A percentile compares a stretch with the other conserved stretches of the same genome.
phyloP scores from a whole-genome alignment of 2,329 filamentous ascomycete genomes.

The Aspergillus aculeatus region DNA sequence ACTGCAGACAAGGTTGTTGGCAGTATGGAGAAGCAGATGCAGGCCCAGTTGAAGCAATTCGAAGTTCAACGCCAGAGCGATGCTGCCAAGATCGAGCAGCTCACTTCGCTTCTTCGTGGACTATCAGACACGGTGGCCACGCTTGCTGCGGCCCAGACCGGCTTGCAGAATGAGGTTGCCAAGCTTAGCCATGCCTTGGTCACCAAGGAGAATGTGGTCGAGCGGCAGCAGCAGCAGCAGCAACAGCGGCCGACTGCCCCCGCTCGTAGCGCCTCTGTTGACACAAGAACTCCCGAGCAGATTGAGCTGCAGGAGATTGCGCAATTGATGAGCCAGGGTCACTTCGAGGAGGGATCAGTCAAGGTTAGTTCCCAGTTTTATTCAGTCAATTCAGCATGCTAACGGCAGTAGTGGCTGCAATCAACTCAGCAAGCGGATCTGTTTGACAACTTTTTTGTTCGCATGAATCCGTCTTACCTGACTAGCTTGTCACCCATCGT shows the following conservation, averaged over 20 bases:
- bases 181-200: conserved; percentile 34
- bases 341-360: conserved; percentile 47
- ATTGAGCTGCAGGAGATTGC: conserved; percentile 44
- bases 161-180: conserved; percentile 43
- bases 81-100: conserved; percentile 59
- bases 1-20: conserved; percentile 66
- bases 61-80: conserved; percentile 55
- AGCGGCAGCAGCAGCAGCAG: conserved; percentile 9
- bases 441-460: conserved; percentile 63
- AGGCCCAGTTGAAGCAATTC: conserved; percentile 51
- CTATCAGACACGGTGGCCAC: conserved; percentile 54
- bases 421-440: conserved; percentile 58
- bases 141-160: conserved; percentile 44
- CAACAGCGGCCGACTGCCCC: conserved; percentile 17
- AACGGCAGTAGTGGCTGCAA: conserved; percentile 56
- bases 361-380: conserved; percentile 33
- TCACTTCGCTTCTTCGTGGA: conserved; percentile 54
- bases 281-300: conserved; percentile 35
- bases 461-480: conserved; percentile 57
- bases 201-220: conserved; percentile 21
- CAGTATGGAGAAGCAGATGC: conserved; percentile 65
- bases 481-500: conserved; percentile 57
- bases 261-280: conserved; percentile 9
- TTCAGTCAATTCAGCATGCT: conserved; percentile 9
- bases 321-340: conserved; percentile 39